Conservation (phyloP, 352 stramenopile species). For the Phytophthora agathidicida region DNA sequence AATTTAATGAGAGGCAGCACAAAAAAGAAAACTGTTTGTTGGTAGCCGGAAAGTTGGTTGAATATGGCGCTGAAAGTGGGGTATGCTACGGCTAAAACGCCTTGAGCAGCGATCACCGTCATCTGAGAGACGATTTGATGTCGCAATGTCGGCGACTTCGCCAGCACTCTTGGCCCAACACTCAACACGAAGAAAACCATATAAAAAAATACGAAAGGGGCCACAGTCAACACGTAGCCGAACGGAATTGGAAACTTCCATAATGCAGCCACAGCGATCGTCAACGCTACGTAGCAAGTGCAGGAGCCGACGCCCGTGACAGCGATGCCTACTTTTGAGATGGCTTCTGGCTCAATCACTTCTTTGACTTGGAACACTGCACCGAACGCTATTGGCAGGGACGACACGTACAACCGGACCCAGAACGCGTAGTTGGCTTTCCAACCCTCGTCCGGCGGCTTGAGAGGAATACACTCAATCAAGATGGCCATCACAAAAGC, state of each 20-base stretch:
- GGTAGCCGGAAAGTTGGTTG: slow-evolving; percentile 11
- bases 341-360: slow-evolving; percentile 9
- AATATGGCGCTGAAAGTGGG: slow-evolving; percentile 26
- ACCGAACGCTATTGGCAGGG: slow-evolving; percentile 11
- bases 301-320: slow-evolving; percentile 11
- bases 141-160: neutral
- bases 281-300: slow-evolving; percentile 11
- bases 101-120: slow-evolving; percentile 11
- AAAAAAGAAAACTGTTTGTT: slow-evolving; percentile 24
- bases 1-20: slow-evolving; percentile 27
- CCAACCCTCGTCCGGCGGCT: slow-evolving; percentile 13
- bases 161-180: slow-evolving; percentile 4
- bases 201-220: slow-evolving; percentile 19
- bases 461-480: slow-evolving; percentile 39
- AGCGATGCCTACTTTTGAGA: slow-evolving; percentile 4
- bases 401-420: slow-evolving; percentile 22
- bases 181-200: slow-evolving; percentile 18
- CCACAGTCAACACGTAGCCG: slow-evolving; percentile 21
- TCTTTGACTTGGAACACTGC: slow-evolving; percentile 15
- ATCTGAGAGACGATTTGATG: slow-evolving; percentile 8
- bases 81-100: slow-evolving; percentile 17
- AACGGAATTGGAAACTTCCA: slow-evolving; percentile 32
- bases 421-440: slow-evolving; percentile 33
- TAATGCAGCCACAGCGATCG: slow-evolving; percentile 8
- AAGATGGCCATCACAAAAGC: slow-evolving; percentile 14